Conservation (phyloP, 78 protist species). For the Cavenderia fasciculata region DNA sequence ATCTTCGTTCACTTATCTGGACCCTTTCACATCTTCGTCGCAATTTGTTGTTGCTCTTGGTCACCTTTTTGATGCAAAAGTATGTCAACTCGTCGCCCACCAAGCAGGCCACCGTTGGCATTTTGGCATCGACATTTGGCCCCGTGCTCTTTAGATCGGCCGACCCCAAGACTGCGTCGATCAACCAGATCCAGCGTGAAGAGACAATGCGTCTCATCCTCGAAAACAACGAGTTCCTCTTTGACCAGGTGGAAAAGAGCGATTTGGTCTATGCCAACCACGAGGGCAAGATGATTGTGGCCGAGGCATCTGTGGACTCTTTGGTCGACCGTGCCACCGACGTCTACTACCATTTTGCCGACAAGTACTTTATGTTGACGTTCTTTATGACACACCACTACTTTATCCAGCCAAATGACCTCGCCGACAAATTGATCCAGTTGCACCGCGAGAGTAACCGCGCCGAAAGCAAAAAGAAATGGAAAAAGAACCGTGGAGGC, state of each 20-base stretch:
- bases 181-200: not conserved
- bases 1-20: conserved; percentile 11
- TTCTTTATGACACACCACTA: conserved; percentile 55
- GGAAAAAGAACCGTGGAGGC: conserved; percentile 39
- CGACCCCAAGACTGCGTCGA: not conserved
- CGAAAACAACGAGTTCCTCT: conserved; percentile 40
- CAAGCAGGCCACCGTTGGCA: not conserved
- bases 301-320: conserved; percentile 45
- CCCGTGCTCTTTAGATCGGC: conserved; percentile 21
- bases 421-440: conserved; percentile 36
- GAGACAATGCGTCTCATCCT: conserved; percentile 28
- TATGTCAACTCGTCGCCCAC: conserved; percentile 11
- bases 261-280: conserved; percentile 2
- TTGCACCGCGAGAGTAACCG: conserved; percentile 31
- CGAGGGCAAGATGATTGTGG: conserved; percentile 24
- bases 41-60: conserved; percentile 28
- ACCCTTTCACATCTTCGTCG: conserved; percentile 34
- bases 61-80: conserved; percentile 29
- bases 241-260: conserved; percentile 1
- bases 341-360: conserved; percentile 38
- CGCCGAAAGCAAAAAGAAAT: conserved; percentile 31
- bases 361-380: conserved; percentile 21
- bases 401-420: conserved; percentile 51
- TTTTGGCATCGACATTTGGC: conserved; percentile 28
- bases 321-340: conserved; percentile 68